phyloP scores from a whole-genome alignment of 2,329 filamentous ascomycete genomes.

The Fusarium sp. region DNA sequence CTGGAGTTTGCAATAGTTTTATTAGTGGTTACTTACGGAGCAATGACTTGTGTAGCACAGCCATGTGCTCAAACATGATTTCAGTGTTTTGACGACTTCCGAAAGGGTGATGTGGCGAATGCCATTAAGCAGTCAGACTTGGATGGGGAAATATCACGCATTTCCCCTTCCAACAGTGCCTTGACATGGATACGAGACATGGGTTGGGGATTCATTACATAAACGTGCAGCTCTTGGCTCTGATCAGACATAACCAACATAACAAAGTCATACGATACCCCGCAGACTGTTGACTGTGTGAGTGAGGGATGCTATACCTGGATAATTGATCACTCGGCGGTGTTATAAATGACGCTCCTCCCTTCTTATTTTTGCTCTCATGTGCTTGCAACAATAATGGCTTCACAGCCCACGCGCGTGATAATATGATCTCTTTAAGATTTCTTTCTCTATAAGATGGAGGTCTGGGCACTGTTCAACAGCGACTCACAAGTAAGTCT shows the following conservation, averaged over 20 bases:
- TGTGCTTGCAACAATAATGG: not conserved
- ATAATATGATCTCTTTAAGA: no score
- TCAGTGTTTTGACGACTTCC: conserved; percentile 4
- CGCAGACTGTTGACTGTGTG: conserved; percentile 35
- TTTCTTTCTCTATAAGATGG: not conserved
- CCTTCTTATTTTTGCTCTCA: not conserved
- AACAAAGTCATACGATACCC: conserved; percentile 44
- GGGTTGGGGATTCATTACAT: conserved; percentile 45
- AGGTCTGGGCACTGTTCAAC: not conserved
- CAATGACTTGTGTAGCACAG: conserved; percentile 24
- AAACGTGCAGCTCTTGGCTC: conserved; percentile 47
- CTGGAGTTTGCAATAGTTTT: conserved; percentile 12
- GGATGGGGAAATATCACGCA: conserved; percentile 20
- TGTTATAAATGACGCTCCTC: conserved; percentile 36
- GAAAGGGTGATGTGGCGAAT: conserved; percentile 4
- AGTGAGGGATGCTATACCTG: conserved; percentile 13
- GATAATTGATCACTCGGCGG: conserved; percentile 18
- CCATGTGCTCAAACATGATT: not conserved
- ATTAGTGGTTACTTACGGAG: conserved; percentile 35
- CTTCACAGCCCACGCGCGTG: not conserved
- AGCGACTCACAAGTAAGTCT: conserved; percentile 23
- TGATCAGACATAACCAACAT: conserved; percentile 20
- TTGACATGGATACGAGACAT: conserved; percentile 35
- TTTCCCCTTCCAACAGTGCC: conserved; percentile 8
- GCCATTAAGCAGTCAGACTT: not conserved